Percentiles rank a stretch among this genome's conserved stretches.
Evolutionary conservation across 2,329 filamentous ascomycete genomes (phyloP).

Genomic region (Coniochaeta prunicola): DNA sequence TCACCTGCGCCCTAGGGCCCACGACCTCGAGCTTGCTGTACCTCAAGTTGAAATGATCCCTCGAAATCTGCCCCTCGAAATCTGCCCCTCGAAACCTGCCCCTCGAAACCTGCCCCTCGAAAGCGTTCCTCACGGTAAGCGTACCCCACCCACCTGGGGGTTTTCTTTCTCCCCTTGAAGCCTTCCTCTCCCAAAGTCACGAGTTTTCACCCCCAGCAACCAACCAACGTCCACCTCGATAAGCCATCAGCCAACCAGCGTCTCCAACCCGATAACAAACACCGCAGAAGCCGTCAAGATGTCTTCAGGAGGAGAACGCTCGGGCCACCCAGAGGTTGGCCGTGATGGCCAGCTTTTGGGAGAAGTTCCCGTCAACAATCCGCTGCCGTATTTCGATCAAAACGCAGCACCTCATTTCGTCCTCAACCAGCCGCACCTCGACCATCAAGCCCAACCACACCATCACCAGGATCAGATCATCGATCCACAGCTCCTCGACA

Average conservation of each 20-base stretch:
- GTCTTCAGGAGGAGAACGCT: neutral
- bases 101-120: neutral
- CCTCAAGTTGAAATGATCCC: neutral
- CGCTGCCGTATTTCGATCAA: neutral
- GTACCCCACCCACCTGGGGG: too few relatives aligned
- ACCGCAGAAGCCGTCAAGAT: neutral
- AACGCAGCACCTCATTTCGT: neutral
- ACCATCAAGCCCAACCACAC: neutral
- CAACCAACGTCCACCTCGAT: neutral
- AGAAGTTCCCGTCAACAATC: neutral
- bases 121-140: too few relatives aligned
- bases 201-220: neutral
- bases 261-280: neutral
- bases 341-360: neutral
- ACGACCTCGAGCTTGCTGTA: neutral
- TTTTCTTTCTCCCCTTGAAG: neutral
- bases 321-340: neutral
- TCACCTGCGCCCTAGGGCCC: neutral
- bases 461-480: too few relatives aligned
- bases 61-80: neutral
- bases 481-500: too few relatives aligned
- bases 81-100: neutral
- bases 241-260: too few relatives aligned
- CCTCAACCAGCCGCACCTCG: neutral
- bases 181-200: neutral